Conservation (phyloP, 768 basidiomycete genomes). For the Termitomyces sp. region DNA sequence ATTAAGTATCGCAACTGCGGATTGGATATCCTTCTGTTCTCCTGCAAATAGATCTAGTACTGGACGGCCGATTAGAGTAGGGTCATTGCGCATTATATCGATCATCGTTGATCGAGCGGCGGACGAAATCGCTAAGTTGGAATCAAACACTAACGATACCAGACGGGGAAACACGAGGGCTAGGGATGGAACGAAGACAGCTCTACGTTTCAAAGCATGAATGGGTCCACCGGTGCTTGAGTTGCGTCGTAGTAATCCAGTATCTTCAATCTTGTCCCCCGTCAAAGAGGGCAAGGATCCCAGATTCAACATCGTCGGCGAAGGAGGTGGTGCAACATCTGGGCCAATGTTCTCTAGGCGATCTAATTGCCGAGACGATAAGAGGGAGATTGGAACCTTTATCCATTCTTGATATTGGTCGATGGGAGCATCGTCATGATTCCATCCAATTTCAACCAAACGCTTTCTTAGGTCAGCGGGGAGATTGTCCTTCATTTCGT, state of each 20-base stretch:
- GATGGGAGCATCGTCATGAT: conserved; percentile 46
- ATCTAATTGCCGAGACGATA: conserved; percentile 54
- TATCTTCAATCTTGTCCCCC: conserved; percentile 21
- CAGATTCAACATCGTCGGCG: conserved; percentile 24
- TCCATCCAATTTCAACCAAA: conserved; percentile 73
- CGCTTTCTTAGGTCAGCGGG: conserved; percentile 61
- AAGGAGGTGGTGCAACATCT: conserved; percentile 15
- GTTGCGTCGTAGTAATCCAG: conserved; percentile 45
- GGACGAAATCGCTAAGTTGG: conserved; percentile 46
- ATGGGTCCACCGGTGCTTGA: conserved; percentile 45
- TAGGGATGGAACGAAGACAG: conserved; percentile 62
- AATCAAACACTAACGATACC: conserved; percentile 45
- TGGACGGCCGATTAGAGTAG: conserved; percentile 57
- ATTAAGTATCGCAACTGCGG: conserved; percentile 47
- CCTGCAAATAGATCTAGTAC: conserved; percentile 54
- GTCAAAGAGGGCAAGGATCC: conserved; percentile 18
- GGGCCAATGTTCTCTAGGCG: conserved; percentile 31
- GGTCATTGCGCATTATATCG: conserved; percentile 72
- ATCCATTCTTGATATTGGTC: conserved; percentile 56
- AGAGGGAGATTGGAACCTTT: conserved; percentile 58
- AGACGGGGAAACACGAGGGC: conserved; percentile 49
- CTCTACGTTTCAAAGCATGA: conserved; percentile 47
- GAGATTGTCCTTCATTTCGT: conserved; percentile 45
- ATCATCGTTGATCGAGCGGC: conserved; percentile 52
- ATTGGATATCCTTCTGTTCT: conserved; percentile 37